Evolutionary conservation across 2,329 filamentous ascomycete species (phyloP), one percentile per base, ranked within the genome.

Genomic region (Penicillium rolfsii): DNA sequence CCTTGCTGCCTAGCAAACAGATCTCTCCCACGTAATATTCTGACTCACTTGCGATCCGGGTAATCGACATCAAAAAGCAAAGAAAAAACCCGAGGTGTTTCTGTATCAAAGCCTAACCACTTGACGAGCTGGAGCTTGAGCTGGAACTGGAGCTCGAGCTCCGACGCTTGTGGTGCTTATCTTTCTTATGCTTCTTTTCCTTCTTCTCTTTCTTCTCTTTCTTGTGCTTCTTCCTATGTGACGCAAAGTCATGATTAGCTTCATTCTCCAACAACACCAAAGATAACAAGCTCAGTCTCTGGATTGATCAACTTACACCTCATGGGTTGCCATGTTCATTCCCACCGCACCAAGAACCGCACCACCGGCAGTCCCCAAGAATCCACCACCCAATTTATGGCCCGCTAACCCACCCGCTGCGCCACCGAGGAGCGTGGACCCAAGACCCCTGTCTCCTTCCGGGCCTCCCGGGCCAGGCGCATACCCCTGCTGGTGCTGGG

Each of bases 401-500:
- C 67, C 66, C 45, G 62, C 40, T 26, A 62, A 68, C 11, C 62
- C 64, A 33, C 67, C 67, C 35, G 60, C 66, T 8, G 64, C 64
- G 19, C 67, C 64, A 30, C 67, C 67, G 16, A 68, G 28, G n/a
- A 69, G 54, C 2, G 66, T 67, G 3, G 66, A 68, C 26, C 66
- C 67, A 6, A 69, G 64, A 30, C 67, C 67, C 53, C 50, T 64
- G 2, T 69, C 67, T 1, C 61, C 65, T 24, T 67, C 65, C 1
- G 53, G 63, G 12, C 64, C 66, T 28, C 53, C 66, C 4, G 69
- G 62, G 28, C 61, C 65, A 22, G 65, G 60, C 5, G 60, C 33
- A 4, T 67, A 64, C 52, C 64, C 69, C 41, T 64, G 60, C 46
- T 72, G 70, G 19, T 66, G 61, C 35, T 64, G 64, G 22, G 65